These are phyloP conservation scores for Aegle marmelos DNA, from an alignment of 345 rosid species.

Conservation along the genomic window DNA sequence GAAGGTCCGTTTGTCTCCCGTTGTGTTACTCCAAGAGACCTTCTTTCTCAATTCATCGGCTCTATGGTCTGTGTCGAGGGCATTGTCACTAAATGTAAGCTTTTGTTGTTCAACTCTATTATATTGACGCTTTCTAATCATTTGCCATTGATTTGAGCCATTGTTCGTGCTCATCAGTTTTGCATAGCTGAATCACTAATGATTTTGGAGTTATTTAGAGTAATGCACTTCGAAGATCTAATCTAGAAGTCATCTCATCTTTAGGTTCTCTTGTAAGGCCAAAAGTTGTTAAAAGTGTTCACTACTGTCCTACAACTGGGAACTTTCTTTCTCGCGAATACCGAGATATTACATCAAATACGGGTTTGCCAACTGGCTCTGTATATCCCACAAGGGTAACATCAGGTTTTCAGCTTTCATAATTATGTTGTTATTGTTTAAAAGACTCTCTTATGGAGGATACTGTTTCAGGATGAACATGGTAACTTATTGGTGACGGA, in stretches of 20 bases:
- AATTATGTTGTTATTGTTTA: not conserved
- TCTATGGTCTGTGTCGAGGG: constrained; percentile 96
- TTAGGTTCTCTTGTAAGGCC: constrained; percentile 99
- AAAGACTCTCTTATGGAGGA: constrained; percentile 10
- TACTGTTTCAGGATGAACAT: constrained; percentile 70
- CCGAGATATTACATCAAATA: constrained; percentile 83
- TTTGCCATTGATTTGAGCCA: not conserved
- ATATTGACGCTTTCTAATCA: not conserved
- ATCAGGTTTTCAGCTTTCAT: constrained; percentile 8
- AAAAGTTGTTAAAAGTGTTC: constrained; percentile 95
- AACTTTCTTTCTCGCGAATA: constrained; percentile 77
- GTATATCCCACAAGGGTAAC: constrained; percentile 98
- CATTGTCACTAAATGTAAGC: constrained; percentile 87
- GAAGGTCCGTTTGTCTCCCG: constrained; percentile 98
- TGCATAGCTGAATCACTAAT: not conserved
- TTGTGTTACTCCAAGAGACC: constrained; percentile 87
- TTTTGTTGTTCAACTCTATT: not conserved
- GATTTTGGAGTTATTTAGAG: not conserved
- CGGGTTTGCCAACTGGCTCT: constrained; percentile 94
- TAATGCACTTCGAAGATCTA: not conserved
- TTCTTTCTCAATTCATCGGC: constrained; percentile 90
- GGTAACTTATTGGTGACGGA: constrained; percentile 94
- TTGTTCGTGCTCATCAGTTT: not conserved
- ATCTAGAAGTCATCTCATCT: not conserved
- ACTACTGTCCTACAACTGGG: constrained; percentile 81